A percentile compares a stretch with the other conserved stretches of the same genome.
Conservation (phyloP, 768 basidiomycete species). For the Holtermannia corniformis region DNA sequence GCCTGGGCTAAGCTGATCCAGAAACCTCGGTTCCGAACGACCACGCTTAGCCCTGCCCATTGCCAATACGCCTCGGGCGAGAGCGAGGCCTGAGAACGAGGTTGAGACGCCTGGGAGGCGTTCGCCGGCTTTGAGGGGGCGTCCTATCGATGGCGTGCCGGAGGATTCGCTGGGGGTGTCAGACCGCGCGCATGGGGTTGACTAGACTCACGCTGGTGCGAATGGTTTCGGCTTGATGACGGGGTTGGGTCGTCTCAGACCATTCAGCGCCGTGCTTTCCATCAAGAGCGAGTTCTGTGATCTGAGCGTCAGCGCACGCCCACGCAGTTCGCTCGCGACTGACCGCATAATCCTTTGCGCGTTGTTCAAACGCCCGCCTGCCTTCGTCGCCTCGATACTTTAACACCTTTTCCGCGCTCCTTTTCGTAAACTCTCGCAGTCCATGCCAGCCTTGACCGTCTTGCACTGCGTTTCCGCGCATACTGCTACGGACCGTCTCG, state of each 20-base stretch:
- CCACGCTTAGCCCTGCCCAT: no score
- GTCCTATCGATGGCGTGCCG: conserved; percentile 4
- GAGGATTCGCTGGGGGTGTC: background rate
- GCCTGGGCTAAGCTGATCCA: no score
- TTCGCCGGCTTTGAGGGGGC: conserved; percentile 8
- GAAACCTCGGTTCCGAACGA: no score
- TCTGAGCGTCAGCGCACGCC: background rate
- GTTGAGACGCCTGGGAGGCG: conserved; percentile 9
- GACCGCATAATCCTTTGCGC: conserved; percentile 33
- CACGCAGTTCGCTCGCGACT: conserved; percentile 9
- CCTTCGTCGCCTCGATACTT: conserved; percentile 25
- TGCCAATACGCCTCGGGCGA: conserved; percentile 14
- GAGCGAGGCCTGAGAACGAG: conserved; percentile 11
- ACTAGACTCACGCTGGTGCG: background rate
- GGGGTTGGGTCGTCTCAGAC: background rate
- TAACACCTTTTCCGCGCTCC: conserved; percentile 25
- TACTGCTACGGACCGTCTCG: conserved; percentile 48
- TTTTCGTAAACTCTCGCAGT: conserved; percentile 23
- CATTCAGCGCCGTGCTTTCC: background rate
- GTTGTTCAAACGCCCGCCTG: conserved; percentile 18
- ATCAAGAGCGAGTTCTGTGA: background rate
- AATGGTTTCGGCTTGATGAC: background rate
- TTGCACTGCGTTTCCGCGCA: conserved; percentile 11
- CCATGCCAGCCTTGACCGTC: conserved; percentile 11
- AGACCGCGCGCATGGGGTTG: background rate